Percentiles rank a stretch among this genome's conserved stretches.
phyloP scores from a whole-genome alignment of 2,329 filamentous ascomycete species.

The Ophiostoma piceae region DNA sequence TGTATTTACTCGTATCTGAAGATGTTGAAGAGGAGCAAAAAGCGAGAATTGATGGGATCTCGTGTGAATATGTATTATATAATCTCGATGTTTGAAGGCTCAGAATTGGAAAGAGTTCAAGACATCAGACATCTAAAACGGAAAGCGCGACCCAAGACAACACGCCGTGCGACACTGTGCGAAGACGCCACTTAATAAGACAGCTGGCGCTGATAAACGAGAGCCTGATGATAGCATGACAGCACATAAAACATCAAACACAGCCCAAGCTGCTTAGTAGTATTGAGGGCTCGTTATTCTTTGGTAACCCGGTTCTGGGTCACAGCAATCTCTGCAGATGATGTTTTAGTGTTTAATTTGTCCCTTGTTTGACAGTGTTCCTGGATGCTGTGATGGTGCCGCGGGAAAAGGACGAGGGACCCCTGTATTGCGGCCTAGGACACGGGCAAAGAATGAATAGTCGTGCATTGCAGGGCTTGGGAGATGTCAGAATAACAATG shows the following conservation, averaged over 20 bases:
- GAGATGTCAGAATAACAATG: not conserved
- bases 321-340: not conserved
- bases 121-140: not conserved
- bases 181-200: constrained; percentile 5
- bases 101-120: not conserved
- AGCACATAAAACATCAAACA: not conserved
- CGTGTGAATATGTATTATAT: not conserved
- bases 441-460: not conserved
- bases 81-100: not conserved
- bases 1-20: not conserved
- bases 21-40: not conserved
- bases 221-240: not conserved
- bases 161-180: not conserved
- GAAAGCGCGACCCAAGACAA: not conserved
- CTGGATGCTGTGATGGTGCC: not conserved
- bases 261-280: not conserved
- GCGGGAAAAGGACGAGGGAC: constrained; percentile 14
- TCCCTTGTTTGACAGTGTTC: not conserved
- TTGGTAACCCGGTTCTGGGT: not conserved
- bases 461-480: not conserved
- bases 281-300: not conserved
- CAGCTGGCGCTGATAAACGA: not conserved
- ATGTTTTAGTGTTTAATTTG: not conserved
- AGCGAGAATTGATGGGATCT: not conserved
- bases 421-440: constrained; percentile 8